Conservation (phyloP, 345 rosid species). For the Citropsis articulata region DNA sequence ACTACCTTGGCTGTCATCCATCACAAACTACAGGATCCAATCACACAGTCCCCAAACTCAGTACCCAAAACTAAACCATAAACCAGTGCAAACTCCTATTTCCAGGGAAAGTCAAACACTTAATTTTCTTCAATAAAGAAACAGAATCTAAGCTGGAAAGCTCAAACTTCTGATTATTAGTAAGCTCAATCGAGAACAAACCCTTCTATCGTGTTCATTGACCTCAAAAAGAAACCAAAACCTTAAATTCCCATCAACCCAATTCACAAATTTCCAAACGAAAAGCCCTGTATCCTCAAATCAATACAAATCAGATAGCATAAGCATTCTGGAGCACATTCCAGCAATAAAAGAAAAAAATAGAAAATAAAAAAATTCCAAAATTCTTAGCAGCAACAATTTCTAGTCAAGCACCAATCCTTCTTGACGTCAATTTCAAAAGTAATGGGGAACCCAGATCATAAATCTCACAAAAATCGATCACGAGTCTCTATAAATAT, state of each 20-base stretch:
- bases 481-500: background rate
- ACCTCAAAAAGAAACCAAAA: background rate
- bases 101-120: slow-evolving; percentile 3
- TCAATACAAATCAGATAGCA: background rate
- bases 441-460: slow-evolving; percentile 5
- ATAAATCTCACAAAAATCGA: background rate
- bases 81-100: slow-evolving; percentile 6
- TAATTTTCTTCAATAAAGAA: background rate
- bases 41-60: slow-evolving; percentile 16
- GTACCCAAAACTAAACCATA: background rate
- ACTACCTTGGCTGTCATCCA: slow-evolving; percentile 75
- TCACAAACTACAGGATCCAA: slow-evolving; percentile 16
- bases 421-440: background rate
- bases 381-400: background rate
- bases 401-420: slow-evolving; percentile 8
- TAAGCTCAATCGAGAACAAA: slow-evolving; percentile 3
- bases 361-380: background rate
- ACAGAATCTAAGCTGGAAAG: background rate
- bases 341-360: background rate
- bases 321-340: background rate
- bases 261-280: slow-evolving; percentile 11
- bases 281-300: background rate
- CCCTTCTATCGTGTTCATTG: background rate
- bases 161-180: background rate
- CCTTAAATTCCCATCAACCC: slow-evolving; percentile 17